Percentiles rank a stretch among this genome's conserved stretches.
Conservation (phyloP, 2,329 filamentous ascomycete genomes). For the Drechslerella stenobrocha region DNA sequence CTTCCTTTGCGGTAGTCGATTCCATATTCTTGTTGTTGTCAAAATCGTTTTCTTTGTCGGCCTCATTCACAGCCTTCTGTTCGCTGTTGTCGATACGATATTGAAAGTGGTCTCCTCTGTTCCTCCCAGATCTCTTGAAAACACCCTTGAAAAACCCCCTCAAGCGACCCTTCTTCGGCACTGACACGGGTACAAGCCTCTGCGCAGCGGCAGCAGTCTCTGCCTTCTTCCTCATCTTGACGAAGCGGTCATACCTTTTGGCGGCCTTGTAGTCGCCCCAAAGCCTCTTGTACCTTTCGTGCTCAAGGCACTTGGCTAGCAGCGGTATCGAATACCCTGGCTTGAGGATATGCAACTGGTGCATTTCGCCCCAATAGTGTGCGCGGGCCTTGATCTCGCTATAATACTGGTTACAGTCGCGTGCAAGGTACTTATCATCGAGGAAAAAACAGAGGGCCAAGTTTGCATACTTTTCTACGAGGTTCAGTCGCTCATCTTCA, state of each 20-base stretch:
- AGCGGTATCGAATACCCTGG: background rate
- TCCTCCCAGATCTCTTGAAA: background rate
- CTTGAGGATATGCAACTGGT: constrained; percentile 10
- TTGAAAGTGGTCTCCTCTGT: too few species aligned
- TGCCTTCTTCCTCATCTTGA: constrained; percentile 1
- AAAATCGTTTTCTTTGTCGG: background rate
- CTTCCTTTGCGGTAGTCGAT: too few species aligned
- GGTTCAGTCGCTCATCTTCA: background rate
- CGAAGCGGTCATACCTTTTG: background rate
- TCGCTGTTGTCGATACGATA: too few species aligned
- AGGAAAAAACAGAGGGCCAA: background rate
- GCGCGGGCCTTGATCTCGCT: constrained; percentile 7
- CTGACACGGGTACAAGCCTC: too few species aligned
- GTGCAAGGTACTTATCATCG: background rate
- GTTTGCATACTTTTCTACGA: background rate
- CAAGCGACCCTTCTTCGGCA: too few species aligned
- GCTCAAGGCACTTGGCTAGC: background rate
- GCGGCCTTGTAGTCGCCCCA: constrained; percentile 1
- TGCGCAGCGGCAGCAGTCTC: too few species aligned
- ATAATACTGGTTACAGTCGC: background rate
- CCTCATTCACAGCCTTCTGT: too few species aligned
- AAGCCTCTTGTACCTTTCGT: constrained; percentile 4
- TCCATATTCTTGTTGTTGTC: too few species aligned
- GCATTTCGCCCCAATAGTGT: constrained; percentile 19
- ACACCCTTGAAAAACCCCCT: background rate